Base-by-base conservation (phyloP, 495 filamentous ascomycete species). In the Aspergillus indologenus region DNA sequence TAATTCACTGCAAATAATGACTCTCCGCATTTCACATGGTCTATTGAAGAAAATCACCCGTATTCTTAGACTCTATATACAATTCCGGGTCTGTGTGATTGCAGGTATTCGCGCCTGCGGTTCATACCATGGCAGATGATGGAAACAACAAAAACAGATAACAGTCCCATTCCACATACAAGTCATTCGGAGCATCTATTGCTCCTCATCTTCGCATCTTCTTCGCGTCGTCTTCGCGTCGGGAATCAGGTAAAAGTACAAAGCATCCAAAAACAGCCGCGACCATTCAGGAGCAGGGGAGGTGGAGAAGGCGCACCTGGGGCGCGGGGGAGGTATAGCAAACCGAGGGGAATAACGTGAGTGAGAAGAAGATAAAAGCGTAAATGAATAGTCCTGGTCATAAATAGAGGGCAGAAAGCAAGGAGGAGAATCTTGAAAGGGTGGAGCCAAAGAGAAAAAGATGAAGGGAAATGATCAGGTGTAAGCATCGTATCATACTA, bases 181-280 rank as follows among this genome's bases (percentile, higher is more conserved):
- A 69, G 60, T 73, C 68, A 54, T 71, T 71, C 70, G 68, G 68
- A 59, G 63, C 68, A 73, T 69, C 57, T 67, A 68, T 67, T 63
- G 63, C 67, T 63, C 61, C 69, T 64, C 65, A 50, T 58, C 64
- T 65, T 59, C 65, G 67, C 61, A 65, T 69, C 68, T 73, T 67
- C 46, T 42, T 53, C 47, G 59, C 60, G 60, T 44, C 49, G 54
- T 67, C 46, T 42, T 53, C 47, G 59, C 60, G 60, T 44, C 49
- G 54, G 53, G 46, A 61, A 57, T 61, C 55, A 61, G 69, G 59
- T 75, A 75, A 69, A 67, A 73, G 65, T 75, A 75, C 72, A 75
- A 60, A 19, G 54, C 51, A 58, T 57, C 55, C 54, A 56, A 44
- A 57, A 54, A 56, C 34, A 40, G 48, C 23, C 14, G 48, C 48